Evolutionary conservation across 768 basidiomycete genomes (phyloP).

Genomic region (Cyclocybe cylindracea): DNA sequence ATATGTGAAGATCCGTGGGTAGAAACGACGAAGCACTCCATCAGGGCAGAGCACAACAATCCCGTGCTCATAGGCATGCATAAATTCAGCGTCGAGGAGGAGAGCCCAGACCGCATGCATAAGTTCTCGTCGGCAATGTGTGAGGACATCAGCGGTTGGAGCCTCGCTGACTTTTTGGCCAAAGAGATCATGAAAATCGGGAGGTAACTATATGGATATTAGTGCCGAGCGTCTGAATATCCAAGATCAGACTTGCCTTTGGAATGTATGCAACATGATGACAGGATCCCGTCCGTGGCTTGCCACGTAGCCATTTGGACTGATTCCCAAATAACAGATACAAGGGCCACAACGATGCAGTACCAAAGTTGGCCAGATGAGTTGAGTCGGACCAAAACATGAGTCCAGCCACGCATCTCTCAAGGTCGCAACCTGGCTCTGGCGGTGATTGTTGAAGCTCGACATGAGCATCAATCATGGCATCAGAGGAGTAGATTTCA

Average conservation of each 20-base stretch:
- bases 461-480: conserved; percentile 19
- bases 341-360: conserved; percentile 39
- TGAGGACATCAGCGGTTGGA: conserved; percentile 2
- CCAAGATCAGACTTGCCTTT: conserved; percentile 21
- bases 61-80: conserved; percentile 26
- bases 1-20: conserved; percentile 31
- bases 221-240: not conserved
- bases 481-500: conserved; percentile 25
- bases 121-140: conserved; percentile 32
- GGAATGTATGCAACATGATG: conserved; percentile 43
- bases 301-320: conserved; percentile 38
- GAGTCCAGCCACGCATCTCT: conserved; percentile 19
- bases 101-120: conserved; percentile 31
- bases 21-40: conserved; percentile 26
- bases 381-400: conserved; percentile 38
- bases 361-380: conserved; percentile 36
- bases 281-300: conserved; percentile 23
- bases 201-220: conserved; percentile 13
- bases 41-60: conserved; percentile 29
- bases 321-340: conserved; percentile 41
- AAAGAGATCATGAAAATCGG: conserved; percentile 19
- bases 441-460: conserved; percentile 16
- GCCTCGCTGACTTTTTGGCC: conserved; percentile 5
- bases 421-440: conserved; percentile 16
- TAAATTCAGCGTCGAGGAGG: conserved; percentile 16